These are phyloP conservation scores for Fragilariopsis cylindrus DNA, from an alignment of 108 stramenopile species.

Conservation along the genomic window DNA sequence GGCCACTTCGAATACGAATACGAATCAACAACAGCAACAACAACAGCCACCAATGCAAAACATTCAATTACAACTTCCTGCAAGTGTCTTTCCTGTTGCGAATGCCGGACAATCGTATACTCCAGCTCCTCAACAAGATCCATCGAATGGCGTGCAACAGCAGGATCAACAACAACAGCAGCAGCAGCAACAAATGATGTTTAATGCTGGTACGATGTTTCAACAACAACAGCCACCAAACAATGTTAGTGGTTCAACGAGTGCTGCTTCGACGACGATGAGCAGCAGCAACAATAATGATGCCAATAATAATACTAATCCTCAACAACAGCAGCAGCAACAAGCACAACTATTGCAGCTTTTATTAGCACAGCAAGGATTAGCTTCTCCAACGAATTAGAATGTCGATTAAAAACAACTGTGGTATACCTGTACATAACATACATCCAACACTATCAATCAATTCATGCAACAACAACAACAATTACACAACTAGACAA, in stretches of 20 bases:
- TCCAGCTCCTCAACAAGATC: too few relatives aligned
- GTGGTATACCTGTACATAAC: too few relatives aligned
- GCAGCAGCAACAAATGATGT: background rate
- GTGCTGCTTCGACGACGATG: background rate
- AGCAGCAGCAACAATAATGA: background rate
- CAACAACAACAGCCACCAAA: background rate
- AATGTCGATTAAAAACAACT: too few relatives aligned
- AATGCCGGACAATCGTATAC: too few relatives aligned
- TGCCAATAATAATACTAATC: background rate
- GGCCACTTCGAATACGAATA: background rate
- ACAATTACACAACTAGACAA: too few relatives aligned
- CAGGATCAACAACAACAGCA: slow-evolving; percentile 5
- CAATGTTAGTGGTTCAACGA: background rate
- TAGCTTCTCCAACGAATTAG: too few relatives aligned
- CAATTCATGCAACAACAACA: too few relatives aligned
- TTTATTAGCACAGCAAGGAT: too few relatives aligned
- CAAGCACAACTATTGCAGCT: too few relatives aligned
- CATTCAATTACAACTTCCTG: too few relatives aligned
- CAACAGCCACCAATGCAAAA: background rate
- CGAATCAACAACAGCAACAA: background rate
- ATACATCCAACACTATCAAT: too few relatives aligned
- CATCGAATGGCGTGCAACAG: background rate
- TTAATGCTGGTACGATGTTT: background rate
- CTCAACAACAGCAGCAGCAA: slow-evolving; percentile 1
- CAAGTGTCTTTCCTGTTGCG: too few relatives aligned